Evolutionary conservation across 2,329 filamentous ascomycete species (phyloP), one percentile per base, ranked within the genome.

Genomic region (Alternaria burnsii): DNA sequence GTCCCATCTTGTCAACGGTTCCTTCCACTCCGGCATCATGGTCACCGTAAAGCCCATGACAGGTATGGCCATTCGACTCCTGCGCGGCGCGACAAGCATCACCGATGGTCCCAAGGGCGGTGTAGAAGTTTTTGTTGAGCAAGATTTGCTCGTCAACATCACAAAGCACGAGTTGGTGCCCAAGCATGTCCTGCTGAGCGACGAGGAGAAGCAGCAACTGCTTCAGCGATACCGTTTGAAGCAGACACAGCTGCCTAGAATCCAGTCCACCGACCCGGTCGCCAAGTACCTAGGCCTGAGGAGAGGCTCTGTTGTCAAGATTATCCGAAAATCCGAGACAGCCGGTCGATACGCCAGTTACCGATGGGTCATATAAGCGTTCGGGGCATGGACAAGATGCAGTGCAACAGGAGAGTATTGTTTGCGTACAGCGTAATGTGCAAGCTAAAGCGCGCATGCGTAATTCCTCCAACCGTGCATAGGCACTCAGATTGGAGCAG

Each of bases 291-390:
- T 97, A 56, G 95, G 95, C 12, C 83, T 99, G 64, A 91, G 91
- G 83, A 87, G 94, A 76, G 93, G 94, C 4, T 92, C 97, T 81
- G 94, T 99, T 3, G 95, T 99, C 74, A 99, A 99, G 87, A 99
- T 99, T 73, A 97, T 99, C 73, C 86, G 95, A 68, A 94, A 91
- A 79, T 94, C 90, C 76, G 95, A 98, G 85, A 99, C 95, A 57
- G 95, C 95, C 14, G 95, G 95, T 63, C 87, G 95, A 54, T 99
- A 99, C 81, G 95, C 95, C 50, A 97, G 93, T 87, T 99, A 99
- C 81, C 85, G 94, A 71, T 89, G 87, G 87, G 86, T 78, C 43
- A 83, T 84, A 62, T 78, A 69, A 75, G 61, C 16, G 14, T 11
- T 22, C 16, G n/a, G 9, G 4, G 1, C 22, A 53, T 46, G 38